Conservation (phyloP, 2,329 filamentous ascomycete genomes). For the Malbranchea zuffiana region DNA sequence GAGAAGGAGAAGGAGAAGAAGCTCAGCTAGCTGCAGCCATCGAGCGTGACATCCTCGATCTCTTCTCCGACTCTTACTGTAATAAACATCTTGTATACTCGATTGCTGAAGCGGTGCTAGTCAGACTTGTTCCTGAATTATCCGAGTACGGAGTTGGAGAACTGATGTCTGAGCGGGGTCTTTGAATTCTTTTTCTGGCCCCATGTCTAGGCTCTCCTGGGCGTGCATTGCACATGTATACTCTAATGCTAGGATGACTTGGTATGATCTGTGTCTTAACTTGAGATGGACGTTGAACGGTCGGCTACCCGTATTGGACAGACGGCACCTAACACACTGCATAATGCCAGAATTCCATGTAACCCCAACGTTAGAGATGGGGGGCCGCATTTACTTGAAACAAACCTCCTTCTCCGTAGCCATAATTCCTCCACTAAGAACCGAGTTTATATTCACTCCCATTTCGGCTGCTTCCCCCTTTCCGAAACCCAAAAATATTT, state of each 20-base stretch:
- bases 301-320: too few species aligned
- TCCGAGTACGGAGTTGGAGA: conserved; percentile 59
- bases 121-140: conserved; percentile 75
- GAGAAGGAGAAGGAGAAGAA: conserved; percentile 38
- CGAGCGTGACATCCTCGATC: conserved; percentile 54
- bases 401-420: too few species aligned
- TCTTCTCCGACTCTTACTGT: conserved; percentile 72
- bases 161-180: conserved; percentile 61
- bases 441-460: too few species aligned
- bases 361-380: background rate
- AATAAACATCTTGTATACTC: conserved; percentile 87
- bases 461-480: background rate
- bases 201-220: too few species aligned
- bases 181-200: too few species aligned
- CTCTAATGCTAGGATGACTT: too few species aligned
- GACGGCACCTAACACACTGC: conserved; percentile 3
- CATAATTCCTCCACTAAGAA: too few species aligned
- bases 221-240: too few species aligned
- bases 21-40: conserved; percentile 47
- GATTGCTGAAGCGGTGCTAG: conserved; percentile 69
- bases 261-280: too few species aligned
- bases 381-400: background rate
- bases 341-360: background rate
- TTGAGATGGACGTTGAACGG: too few species aligned
- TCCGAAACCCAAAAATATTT: conserved; percentile 3